A percentile compares a stretch with the other conserved stretches of the same genome.
Conservation (phyloP, 352 stramenopile genomes). For the Pythium sp. region DNA sequence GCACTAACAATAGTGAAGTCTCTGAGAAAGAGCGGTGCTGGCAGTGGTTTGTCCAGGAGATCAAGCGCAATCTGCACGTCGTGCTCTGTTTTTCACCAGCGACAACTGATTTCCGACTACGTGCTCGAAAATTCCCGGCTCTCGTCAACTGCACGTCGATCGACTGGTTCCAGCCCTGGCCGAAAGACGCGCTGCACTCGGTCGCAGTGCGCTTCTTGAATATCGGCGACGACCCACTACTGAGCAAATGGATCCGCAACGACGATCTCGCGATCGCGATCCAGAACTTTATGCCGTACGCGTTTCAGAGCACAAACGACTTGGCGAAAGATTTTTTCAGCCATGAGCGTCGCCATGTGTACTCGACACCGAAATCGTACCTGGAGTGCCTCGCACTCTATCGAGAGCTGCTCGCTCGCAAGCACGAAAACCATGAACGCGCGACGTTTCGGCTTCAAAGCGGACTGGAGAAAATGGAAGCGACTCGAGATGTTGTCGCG, state of each 20-base stretch:
- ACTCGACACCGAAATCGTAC: constrained; percentile 93
- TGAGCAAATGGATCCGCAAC: constrained; percentile 24
- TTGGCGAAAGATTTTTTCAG: constrained; percentile 76
- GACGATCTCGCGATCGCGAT: constrained; percentile 65
- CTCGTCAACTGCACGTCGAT: constrained; percentile 94
- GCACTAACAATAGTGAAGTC: constrained; percentile 26
- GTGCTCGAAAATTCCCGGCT: constrained; percentile 91
- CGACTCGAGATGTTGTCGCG: constrained; percentile 85
- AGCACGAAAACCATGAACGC: constrained; percentile 52
- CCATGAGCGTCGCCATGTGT: constrained; percentile 84
- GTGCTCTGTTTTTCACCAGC: constrained; percentile 94
- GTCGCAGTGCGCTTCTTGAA: constrained; percentile 86
- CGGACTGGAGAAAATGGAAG: constrained; percentile 89
- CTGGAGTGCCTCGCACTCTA: constrained; percentile 91
- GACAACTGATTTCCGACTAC: constrained; percentile 83
- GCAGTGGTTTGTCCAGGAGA: constrained; percentile 90
- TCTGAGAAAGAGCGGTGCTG: constrained; percentile 92
- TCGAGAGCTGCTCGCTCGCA: constrained; percentile 64
- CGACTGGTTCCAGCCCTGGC: constrained; percentile 93
- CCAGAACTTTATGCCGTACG: constrained; percentile 91
- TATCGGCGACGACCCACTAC: constrained; percentile 25
- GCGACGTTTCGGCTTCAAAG: constrained; percentile 84
- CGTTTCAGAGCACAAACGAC: constrained; percentile 91
- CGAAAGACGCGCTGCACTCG: constrained; percentile 87
- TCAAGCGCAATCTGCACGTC: constrained; percentile 92